These are phyloP conservation scores for Coniella vitis DNA, from an alignment of 2,329 filamentous ascomycete species.

Conservation along the genomic window DNA sequence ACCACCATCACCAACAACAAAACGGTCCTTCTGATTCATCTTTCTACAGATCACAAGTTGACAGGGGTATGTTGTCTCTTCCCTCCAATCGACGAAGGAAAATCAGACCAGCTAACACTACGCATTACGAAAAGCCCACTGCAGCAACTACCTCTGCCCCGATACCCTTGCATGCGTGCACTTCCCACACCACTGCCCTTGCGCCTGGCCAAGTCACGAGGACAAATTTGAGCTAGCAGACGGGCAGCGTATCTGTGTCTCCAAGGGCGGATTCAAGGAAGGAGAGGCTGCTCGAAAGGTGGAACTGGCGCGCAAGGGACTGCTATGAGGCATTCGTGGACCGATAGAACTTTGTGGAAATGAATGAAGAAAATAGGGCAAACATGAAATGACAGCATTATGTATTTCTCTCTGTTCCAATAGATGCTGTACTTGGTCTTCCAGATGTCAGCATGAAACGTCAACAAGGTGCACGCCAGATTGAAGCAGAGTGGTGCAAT, in stretches of 20 bases:
- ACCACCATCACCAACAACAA: slow-evolving; percentile 55
- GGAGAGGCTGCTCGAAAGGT: slow-evolving; percentile 70
- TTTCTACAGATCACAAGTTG: slow-evolving; percentile 69
- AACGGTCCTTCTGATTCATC: slow-evolving; percentile 79
- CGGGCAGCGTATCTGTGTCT: slow-evolving; percentile 66
- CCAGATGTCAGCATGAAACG: not conserved
- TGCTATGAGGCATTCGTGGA: too few relatives aligned
- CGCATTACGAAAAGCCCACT: slow-evolving; percentile 52
- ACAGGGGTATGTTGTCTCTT: slow-evolving; percentile 43
- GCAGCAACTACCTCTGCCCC: slow-evolving; percentile 90
- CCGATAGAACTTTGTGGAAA: too few relatives aligned
- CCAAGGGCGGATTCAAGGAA: slow-evolving; percentile 65
- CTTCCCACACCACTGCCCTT: slow-evolving; percentile 95
- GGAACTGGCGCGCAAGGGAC: slow-evolving; percentile 70
- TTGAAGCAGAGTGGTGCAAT: too few relatives aligned
- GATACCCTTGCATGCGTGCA: slow-evolving; percentile 92
- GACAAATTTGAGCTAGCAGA: slow-evolving; percentile 73
- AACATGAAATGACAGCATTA: not conserved
- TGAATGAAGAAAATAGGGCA: not conserved
- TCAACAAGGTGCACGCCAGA: too few relatives aligned
- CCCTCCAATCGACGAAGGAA: not conserved
- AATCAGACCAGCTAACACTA: not conserved
- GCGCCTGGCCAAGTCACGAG: slow-evolving; percentile 68
- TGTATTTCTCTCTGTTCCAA: too few relatives aligned
- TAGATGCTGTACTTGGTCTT: too few relatives aligned